Evolutionary conservation across 2,329 filamentous ascomycete genomes (phyloP).

Genomic region (Cryoendolithus antarcticus): DNA sequence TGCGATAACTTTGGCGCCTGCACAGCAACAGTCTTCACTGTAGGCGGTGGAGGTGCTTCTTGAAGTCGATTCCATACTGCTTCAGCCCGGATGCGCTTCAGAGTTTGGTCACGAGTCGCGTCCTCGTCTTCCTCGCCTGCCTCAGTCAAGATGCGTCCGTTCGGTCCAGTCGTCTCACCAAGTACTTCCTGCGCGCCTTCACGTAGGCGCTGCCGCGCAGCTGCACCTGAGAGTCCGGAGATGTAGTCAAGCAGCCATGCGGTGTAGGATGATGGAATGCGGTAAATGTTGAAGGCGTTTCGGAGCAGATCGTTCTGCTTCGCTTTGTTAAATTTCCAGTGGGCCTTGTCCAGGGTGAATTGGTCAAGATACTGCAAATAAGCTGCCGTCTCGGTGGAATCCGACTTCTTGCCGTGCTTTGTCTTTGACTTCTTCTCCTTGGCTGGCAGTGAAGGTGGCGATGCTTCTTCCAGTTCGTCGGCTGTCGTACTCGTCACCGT

Average conservation of each 20-base stretch:
- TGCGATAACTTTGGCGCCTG: too few species aligned
- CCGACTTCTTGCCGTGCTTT: background rate
- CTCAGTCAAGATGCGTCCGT: too few species aligned
- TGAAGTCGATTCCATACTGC: too few species aligned
- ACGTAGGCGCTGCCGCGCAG: conserved; percentile 52
- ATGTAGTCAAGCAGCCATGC: conserved; percentile 65
- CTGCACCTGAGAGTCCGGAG: conserved; percentile 62
- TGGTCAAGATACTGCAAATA: conserved; percentile 65
- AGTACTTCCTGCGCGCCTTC: conserved; percentile 53
- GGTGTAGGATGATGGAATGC: conserved; percentile 59
- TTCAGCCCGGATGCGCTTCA: too few species aligned
- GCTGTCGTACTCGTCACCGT: too few species aligned
- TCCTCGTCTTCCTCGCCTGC: too few species aligned
- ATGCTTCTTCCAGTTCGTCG: too few species aligned
- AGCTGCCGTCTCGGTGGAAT: conserved; percentile 28
- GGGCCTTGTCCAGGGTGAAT: conserved; percentile 56
- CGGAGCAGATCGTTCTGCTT: conserved; percentile 77
- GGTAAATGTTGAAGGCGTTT: conserved; percentile 60
- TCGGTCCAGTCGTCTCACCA: conserved; percentile 27
- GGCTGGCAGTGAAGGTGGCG: too few species aligned
- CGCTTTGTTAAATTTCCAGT: conserved; percentile 96
- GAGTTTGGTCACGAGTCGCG: too few species aligned
- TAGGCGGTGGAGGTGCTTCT: too few species aligned
- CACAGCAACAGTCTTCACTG: too few species aligned
- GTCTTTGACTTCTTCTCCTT: too few species aligned